Evolutionary conservation across 306 rosid genomes (phyloP).

Genomic region (Fagus sylvatica): DNA sequence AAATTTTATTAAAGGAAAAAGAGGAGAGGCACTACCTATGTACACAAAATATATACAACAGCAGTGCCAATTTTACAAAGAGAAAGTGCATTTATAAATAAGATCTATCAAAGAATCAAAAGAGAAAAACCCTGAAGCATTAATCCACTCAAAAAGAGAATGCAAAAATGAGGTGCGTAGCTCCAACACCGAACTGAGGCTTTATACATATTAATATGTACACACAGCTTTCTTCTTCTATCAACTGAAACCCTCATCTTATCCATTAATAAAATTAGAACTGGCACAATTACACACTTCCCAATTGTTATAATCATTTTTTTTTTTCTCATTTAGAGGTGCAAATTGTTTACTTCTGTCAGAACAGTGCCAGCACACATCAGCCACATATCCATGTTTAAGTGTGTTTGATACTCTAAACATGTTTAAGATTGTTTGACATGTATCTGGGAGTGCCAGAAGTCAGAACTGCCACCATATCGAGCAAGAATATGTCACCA

Average conservation of each 20-base stretch:
- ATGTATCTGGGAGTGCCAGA: not conserved
- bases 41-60: too few relatives aligned
- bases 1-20: too few relatives aligned
- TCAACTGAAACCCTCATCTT: not conserved
- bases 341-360: not conserved
- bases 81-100: too few relatives aligned
- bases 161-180: too few relatives aligned
- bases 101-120: too few relatives aligned
- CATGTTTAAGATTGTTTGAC: not conserved
- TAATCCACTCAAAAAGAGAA: too few relatives aligned
- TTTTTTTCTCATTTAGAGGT: not conserved
- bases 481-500: too few relatives aligned
- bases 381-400: not conserved
- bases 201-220: not conserved
- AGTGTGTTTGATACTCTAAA: not conserved
- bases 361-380: not conserved
- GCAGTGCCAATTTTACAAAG: too few relatives aligned
- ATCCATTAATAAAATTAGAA: not conserved
- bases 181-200: too few relatives aligned
- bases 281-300: not conserved
- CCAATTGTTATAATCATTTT: not conserved
- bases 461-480: too few relatives aligned
- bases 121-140: too few relatives aligned
- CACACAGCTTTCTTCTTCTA: not conserved
- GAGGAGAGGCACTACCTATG: too few relatives aligned